Base-by-base conservation (phyloP, 2,329 filamentous ascomycete species). In the Claviceps maximensis region DNA sequence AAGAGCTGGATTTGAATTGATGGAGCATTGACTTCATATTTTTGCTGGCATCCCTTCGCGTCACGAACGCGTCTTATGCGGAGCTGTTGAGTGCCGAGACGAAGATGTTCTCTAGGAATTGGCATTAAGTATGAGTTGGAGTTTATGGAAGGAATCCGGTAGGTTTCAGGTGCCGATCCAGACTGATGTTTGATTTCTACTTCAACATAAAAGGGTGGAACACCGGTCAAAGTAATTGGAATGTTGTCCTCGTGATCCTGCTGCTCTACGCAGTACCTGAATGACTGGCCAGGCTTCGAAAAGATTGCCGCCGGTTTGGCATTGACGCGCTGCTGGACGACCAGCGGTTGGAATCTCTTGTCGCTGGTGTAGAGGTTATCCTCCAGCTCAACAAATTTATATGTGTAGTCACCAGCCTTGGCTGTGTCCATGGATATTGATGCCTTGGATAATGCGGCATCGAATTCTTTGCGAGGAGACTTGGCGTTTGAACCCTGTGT, bases 221-320 rank as follows among this genome's bases (percentile, higher is more conserved):
- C 75, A 41, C 93, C 93, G 55, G 86, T 86, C 19, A 98, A 76
- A 2, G 80, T 83, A 55, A 98, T 85, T 0, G 91, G 90, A 52
- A 98, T 95, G 42, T 80, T 82, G 63, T 98, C 90, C 61, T 94
- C 88, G 33, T 83, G 81, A 52, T 82, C 81, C 50, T 86, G 79
- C 61, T 95, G 88, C 48, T 89, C 83, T 66, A 89, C 85, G 71
- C 93, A 98, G 69, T 91, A 95, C 65, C 93, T 95, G 74, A 96
- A 96, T 0, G 88, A 90, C 67, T 93, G 93, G 17, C 90, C 90
- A 3, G 90, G 88, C 59, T 87, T 87, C 54, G 79, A 77, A 64
- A 98, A 98, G 5, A 78, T 76, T 4, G 90, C 93, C 2, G 83
- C 81, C 1, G 93, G 93, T 54, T 86, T 86, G 15, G 88, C 78